phyloP scores from a whole-genome alignment of 768 basidiomycete species.

The Suillus plorans region DNA sequence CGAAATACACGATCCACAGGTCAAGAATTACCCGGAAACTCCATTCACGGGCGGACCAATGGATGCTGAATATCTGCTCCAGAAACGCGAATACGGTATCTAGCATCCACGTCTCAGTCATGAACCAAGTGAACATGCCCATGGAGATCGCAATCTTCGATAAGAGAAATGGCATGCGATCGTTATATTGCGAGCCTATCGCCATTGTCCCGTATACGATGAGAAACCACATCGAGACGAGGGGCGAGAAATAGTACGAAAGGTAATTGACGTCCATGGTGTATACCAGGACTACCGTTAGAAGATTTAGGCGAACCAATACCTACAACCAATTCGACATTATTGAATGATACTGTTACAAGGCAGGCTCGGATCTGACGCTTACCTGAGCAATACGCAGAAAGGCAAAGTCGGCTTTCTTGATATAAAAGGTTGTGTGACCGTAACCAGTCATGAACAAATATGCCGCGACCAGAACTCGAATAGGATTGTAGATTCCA shows the following conservation, averaged over 20 bases:
- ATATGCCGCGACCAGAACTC: constrained; percentile 85
- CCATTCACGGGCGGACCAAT: constrained; percentile 89
- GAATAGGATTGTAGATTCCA: constrained; percentile 91
- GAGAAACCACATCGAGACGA: constrained; percentile 89
- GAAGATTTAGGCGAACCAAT: constrained; percentile 78
- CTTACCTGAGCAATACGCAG: constrained; percentile 69
- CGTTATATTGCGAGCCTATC: constrained; percentile 72
- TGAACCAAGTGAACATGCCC: constrained; percentile 60
- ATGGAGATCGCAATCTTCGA: constrained; percentile 71
- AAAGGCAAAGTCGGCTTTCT: constrained; percentile 86
- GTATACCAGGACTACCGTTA: constrained; percentile 82
- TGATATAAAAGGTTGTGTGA: constrained; percentile 84
- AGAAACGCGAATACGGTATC: constrained; percentile 64
- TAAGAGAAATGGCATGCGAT: constrained; percentile 62
- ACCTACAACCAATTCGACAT: constrained; percentile 41
- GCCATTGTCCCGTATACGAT: constrained; percentile 82
- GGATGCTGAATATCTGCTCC: constrained; percentile 64
- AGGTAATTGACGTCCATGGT: constrained; percentile 92
- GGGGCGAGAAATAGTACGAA: constrained; percentile 87
- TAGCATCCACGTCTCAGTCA: constrained; percentile 62
- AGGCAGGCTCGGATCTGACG: constrained; percentile 1
- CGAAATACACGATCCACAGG: constrained; percentile 84
- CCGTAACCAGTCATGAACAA: constrained; percentile 95
- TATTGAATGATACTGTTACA: constrained; percentile 4
- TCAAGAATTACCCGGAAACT: constrained; percentile 86